Conservation (phyloP, 2,329 filamentous ascomycete genomes). For the Arthrobotrys iridis region DNA sequence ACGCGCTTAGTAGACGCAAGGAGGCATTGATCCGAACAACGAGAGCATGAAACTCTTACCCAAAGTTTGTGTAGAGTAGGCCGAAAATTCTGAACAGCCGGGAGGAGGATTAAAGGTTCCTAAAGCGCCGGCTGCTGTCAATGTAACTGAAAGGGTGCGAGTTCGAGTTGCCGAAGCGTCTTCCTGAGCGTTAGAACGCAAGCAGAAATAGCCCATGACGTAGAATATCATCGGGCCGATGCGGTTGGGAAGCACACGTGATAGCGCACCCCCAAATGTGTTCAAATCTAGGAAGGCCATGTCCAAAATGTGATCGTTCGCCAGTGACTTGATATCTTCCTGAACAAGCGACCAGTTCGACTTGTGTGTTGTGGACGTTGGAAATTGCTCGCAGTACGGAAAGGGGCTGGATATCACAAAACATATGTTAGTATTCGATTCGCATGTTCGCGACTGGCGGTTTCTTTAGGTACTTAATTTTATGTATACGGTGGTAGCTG, state of each 20-base stretch:
- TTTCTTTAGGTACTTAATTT: too few species aligned
- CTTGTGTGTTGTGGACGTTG: conserved; percentile 6
- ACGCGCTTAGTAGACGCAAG: not conserved
- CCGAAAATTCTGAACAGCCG: conserved; percentile 21
- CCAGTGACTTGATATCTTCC: too few species aligned
- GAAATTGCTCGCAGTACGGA: not conserved
- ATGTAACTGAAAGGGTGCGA: conserved; percentile 25
- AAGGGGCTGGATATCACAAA: not conserved
- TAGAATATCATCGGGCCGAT: not conserved
- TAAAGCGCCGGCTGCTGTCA: conserved; percentile 19
- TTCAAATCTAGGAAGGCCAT: not conserved
- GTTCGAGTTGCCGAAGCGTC: not conserved
- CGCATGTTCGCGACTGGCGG: too few species aligned
- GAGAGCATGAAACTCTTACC: not conserved
- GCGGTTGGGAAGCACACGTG: not conserved
- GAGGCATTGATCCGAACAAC: not conserved
- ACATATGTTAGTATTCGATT: too few species aligned
- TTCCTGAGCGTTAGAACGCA: not conserved
- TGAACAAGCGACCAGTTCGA: too few species aligned
- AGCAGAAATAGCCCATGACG: not conserved
- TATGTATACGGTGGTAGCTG: too few species aligned
- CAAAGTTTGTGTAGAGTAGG: conserved; percentile 40
- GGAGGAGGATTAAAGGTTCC: conserved; percentile 15
- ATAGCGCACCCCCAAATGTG: too few species aligned
- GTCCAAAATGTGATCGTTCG: not conserved